These are phyloP conservation scores for Stropharia rugosoannulata DNA, from an alignment of 768 basidiomycete genomes.

Conservation along the genomic window DNA sequence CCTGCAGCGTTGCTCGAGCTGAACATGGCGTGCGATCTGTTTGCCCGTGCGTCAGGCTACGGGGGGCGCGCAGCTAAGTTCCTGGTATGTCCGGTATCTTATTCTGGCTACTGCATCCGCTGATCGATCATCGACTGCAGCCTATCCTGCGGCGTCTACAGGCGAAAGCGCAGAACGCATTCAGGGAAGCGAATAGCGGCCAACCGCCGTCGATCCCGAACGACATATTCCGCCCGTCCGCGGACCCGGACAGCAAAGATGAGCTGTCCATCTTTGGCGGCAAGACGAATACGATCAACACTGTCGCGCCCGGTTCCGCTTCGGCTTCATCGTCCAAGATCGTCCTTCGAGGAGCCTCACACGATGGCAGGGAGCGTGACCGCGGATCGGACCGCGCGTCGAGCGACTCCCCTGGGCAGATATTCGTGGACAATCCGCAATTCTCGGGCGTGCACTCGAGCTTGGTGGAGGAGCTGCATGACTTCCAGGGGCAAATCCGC, in stretches of 20 bases:
- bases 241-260: conserved; percentile 49
- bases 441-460: conserved; percentile 56
- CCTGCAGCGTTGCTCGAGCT: conserved; percentile 69
- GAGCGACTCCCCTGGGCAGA: conserved; percentile 31
- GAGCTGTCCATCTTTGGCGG: conserved; percentile 77
- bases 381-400: conserved; percentile 14
- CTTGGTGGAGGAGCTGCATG: conserved; percentile 51
- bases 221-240: conserved; percentile 60
- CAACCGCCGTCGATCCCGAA: conserved; percentile 42
- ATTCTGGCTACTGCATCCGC: background rate
- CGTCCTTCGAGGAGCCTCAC: background rate
- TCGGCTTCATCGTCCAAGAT: conserved; percentile 8
- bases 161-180: conserved; percentile 56
- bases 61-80: conserved; percentile 74
- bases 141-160: conserved; percentile 65
- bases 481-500: conserved; percentile 55
- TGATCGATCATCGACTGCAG: conserved; percentile 29
- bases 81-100: conserved; percentile 39
- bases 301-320: conserved; percentile 31
- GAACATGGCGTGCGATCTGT: conserved; percentile 60
- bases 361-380: background rate
- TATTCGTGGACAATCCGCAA: conserved; percentile 32
- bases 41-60: conserved; percentile 56
- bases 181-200: conserved; percentile 46
- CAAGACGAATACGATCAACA: conserved; percentile 63